phyloP scores from a whole-genome alignment of 2,329 filamentous ascomycete species.

The Metarhizium brunneum region DNA sequence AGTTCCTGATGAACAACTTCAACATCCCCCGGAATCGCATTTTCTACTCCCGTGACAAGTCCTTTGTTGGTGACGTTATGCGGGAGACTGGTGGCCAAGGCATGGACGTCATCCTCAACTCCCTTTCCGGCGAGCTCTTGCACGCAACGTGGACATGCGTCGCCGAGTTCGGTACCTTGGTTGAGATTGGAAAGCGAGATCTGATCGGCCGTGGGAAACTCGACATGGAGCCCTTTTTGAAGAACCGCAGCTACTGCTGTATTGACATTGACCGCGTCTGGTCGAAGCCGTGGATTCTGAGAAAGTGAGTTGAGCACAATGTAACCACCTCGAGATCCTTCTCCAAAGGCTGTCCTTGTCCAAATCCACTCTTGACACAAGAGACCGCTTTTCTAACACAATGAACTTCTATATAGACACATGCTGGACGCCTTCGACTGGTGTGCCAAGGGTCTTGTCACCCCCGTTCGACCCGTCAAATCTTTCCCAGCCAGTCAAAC shows the following conservation, averaged over 20 bases:
- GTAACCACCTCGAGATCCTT: not conserved
- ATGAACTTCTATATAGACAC: no score
- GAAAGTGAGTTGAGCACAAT: no score
- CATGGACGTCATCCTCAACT: slow-evolving; percentile 25
- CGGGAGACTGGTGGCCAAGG: slow-evolving; percentile 14
- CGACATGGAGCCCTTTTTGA: slow-evolving; percentile 30
- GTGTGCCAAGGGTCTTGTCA: no score
- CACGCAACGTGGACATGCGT: slow-evolving; percentile 30
- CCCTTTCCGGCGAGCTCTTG: slow-evolving; percentile 25
- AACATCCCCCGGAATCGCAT: slow-evolving; percentile 13
- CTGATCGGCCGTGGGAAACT: slow-evolving; percentile 27
- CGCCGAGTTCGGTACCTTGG: slow-evolving; percentile 28
- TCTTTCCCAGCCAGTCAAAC: no score
- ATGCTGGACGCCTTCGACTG: no score
- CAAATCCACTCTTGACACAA: no score
- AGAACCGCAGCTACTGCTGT: slow-evolving; percentile 17
- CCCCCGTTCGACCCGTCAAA: no score
- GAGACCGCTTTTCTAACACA: no score
- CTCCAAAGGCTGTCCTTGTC: no score
- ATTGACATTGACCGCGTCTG: slow-evolving; percentile 6
- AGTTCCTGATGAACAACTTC: slow-evolving; percentile 15
- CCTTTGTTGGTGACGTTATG: slow-evolving; percentile 18
- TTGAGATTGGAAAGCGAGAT: slow-evolving; percentile 33
- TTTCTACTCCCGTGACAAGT: slow-evolving; percentile 15
- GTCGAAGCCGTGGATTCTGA: no score